Percentiles rank a stretch among this genome's conserved stretches.
Evolutionary conservation across 139 green algal genomes (phyloP).

Genomic region (Nannochloris sp.): DNA sequence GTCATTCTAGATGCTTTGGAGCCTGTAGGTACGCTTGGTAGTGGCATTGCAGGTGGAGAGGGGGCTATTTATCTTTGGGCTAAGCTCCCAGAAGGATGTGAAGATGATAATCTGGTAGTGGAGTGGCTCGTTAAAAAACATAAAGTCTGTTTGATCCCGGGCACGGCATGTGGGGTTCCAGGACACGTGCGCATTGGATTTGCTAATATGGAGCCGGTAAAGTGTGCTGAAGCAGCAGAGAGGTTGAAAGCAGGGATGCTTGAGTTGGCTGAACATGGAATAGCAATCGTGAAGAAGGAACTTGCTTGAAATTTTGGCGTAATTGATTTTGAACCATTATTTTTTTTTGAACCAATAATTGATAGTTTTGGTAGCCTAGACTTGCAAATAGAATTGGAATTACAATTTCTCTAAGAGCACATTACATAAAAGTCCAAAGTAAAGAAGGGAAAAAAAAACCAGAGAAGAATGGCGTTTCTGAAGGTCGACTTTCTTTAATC

Average conservation of each 20-base stretch:
- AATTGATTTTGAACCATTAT: conserved; percentile 1
- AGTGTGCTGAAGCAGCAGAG: conserved; percentile 54
- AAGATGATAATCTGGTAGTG: conserved; percentile 69
- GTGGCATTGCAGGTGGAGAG: conserved; percentile 54
- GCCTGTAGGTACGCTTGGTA: conserved; percentile 35
- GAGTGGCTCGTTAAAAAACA: conserved; percentile 74
- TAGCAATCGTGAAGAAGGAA: not conserved
- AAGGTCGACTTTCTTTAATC: not conserved
- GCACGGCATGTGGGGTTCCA: conserved; percentile 68
- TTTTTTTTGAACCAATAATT: not conserved
- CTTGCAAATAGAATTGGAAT: not conserved
- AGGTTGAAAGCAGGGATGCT: conserved; percentile 61
- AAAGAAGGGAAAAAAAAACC: no score
- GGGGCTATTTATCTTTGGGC: conserved; percentile 91
- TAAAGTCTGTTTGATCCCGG: conserved; percentile 69
- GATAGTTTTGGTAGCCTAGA: not conserved
- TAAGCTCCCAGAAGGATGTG: conserved; percentile 56
- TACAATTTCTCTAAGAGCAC: no score
- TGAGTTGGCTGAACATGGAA: conserved; percentile 48
- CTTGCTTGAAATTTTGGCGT: not conserved
- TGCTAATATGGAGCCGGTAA: conserved; percentile 64
- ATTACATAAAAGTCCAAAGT: no score
- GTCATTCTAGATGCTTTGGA: conserved; percentile 55
- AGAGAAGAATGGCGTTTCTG: not conserved
- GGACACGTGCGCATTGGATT: conserved; percentile 70